phyloP scores from a whole-genome alignment of 345 rosid species.

The Salix exigua region DNA sequence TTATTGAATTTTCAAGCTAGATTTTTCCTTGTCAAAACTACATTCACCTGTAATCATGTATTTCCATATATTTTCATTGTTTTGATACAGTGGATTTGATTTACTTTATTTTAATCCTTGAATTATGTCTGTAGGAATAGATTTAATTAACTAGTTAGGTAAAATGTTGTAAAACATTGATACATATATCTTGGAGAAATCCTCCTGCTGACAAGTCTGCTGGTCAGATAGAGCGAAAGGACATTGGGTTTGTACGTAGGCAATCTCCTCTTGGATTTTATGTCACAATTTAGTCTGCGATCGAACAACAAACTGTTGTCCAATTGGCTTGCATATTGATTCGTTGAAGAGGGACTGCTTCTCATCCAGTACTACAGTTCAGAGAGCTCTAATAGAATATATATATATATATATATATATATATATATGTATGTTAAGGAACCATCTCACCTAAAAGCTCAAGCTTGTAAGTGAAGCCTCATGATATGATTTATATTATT shows the following conservation, averaged over 20 bases:
- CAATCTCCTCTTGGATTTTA: background rate
- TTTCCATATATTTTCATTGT: no score
- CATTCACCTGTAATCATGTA: no score
- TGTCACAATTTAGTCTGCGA: slow-evolving; percentile 1
- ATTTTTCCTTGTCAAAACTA: no score
- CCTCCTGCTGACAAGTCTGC: background rate
- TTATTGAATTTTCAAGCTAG: no score
- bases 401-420: no score
- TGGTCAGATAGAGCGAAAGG: background rate
- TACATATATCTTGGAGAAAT: background rate
- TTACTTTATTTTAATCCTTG: background rate
- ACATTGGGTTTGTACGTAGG: background rate
- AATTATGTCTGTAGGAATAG: background rate
- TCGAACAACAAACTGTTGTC: slow-evolving; percentile 19
- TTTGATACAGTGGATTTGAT: no score
- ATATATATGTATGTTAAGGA: no score
- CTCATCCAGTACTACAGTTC: slow-evolving; percentile 34
- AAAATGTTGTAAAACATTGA: background rate
- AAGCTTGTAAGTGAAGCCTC: no score
- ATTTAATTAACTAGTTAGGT: background rate
- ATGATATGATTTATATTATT: no score
- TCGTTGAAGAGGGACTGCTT: slow-evolving; percentile 48
- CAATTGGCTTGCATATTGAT: slow-evolving; percentile 25
- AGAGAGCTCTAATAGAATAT: slow-evolving; percentile 15
- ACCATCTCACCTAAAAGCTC: no score